Percentiles rank a stretch among this genome's conserved stretches.
These are phyloP conservation scores for Xylaria sp. DNA, from an alignment of 2,329 filamentous ascomycete species.

Conservation along the genomic window DNA sequence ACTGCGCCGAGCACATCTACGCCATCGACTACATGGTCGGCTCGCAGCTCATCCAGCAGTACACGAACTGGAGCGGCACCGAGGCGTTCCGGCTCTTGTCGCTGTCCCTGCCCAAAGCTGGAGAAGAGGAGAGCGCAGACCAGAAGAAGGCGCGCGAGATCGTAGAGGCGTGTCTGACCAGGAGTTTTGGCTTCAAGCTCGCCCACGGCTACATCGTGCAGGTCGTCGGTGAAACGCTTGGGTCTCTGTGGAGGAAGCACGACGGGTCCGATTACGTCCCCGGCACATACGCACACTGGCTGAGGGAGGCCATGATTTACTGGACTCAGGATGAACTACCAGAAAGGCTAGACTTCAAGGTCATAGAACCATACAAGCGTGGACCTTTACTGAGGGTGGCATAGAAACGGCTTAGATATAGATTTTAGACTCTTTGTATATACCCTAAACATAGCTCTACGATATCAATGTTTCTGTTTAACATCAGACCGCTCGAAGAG, in stretches of 20 bases:
- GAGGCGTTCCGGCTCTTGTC: constrained; percentile 63
- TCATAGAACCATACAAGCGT: constrained; percentile 54
- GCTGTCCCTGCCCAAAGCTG: constrained; percentile 52
- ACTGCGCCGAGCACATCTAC: constrained; percentile 61
- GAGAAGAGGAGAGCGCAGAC: constrained; percentile 56
- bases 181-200: constrained; percentile 66
- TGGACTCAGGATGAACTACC: constrained; percentile 59
- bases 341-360: constrained; percentile 48
- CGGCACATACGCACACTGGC: constrained; percentile 66
- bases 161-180: constrained; percentile 61
- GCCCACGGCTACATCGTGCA: constrained; percentile 64
- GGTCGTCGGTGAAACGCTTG: constrained; percentile 61
- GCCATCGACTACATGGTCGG: constrained; percentile 62
- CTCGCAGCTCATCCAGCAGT: constrained; percentile 63
- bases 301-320: constrained; percentile 61
- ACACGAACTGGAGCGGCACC: constrained; percentile 62
- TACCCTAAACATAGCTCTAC: constrained; percentile 7
- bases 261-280: constrained; percentile 59
- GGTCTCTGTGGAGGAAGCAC: constrained; percentile 64
- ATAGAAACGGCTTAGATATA: constrained; percentile 29
- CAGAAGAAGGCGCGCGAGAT: constrained; percentile 62
- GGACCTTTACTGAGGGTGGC: constrained; percentile 50
- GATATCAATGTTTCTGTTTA: background rate
- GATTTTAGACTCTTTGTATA: constrained; percentile 18
- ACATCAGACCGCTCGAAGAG: background rate